phyloP scores from a whole-genome alignment of 306 rosid species.

The Sicyos edulis region DNA sequence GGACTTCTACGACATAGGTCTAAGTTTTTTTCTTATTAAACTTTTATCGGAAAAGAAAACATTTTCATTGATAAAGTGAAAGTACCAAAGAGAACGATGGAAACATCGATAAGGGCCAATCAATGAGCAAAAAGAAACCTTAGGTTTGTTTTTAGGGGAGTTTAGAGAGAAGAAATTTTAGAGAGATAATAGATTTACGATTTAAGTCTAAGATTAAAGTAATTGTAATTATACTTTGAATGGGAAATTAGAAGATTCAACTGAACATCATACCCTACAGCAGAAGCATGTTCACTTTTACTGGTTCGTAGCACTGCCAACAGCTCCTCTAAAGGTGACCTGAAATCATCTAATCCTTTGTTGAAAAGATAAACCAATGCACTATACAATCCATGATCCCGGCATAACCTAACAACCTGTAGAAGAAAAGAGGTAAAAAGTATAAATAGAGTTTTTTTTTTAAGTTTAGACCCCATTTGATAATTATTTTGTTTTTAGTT shows the following conservation, averaged over 20 bases:
- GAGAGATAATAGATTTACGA: too few relatives aligned
- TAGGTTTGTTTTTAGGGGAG: too few relatives aligned
- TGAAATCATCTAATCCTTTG: constrained; percentile 89
- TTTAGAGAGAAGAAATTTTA: too few relatives aligned
- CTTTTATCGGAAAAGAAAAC: too few relatives aligned
- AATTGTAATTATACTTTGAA: not conserved
- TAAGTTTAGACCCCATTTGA: not conserved
- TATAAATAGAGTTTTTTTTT: constrained; percentile 7
- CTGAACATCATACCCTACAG: constrained; percentile 60
- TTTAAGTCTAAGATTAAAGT: not conserved
- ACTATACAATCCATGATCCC: constrained; percentile 88
- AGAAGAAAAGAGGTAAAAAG: constrained; percentile 23
- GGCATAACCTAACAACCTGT: constrained; percentile 82
- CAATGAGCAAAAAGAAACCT: too few relatives aligned
- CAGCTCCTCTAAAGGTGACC: constrained; percentile 90
- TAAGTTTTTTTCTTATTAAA: too few relatives aligned
- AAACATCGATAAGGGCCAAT: too few relatives aligned
- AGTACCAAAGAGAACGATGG: too few relatives aligned
- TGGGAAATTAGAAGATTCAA: not conserved
- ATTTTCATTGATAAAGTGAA: too few relatives aligned
- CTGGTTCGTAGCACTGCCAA: constrained; percentile 63
- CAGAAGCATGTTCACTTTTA: constrained; percentile 50
- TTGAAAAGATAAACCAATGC: constrained; percentile 89
- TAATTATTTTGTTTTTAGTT: too few relatives aligned
- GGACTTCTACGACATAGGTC: not conserved